Percentiles rank a stretch among this genome's conserved stretches.
These are phyloP conservation scores for Macadamia integrifolia DNA, from an alignment of 164 flowering plant genomes.

Conservation along the genomic window DNA sequence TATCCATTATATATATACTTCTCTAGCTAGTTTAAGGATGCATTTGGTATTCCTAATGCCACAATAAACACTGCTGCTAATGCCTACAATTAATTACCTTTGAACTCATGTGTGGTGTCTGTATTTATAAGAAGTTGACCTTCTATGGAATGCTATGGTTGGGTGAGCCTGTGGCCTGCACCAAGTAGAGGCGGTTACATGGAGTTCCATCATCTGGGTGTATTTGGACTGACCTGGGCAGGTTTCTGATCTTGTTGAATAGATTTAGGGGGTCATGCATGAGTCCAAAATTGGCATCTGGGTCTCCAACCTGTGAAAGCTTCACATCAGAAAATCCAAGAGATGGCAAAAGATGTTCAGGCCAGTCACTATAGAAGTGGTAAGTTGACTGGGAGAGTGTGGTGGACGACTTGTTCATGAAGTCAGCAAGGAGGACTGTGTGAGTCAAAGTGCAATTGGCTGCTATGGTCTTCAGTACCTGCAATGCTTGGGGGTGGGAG, in stretches of 20 bases:
- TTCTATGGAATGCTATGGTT: slow-evolving; percentile 23
- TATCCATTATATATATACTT: slow-evolving; percentile 1
- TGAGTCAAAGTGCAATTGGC: slow-evolving; percentile 42
- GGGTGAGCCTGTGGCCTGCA: slow-evolving; percentile 74
- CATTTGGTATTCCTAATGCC: not conserved
- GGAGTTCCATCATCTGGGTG: slow-evolving; percentile 88
- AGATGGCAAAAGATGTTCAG: slow-evolving; percentile 78
- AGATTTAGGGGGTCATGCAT: slow-evolving; percentile 69
- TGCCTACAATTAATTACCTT: slow-evolving; percentile 7
- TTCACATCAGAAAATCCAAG: slow-evolving; percentile 72
- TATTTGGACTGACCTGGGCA: slow-evolving; percentile 69
- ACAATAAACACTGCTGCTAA: slow-evolving; percentile 9
- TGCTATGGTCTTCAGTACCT: slow-evolving; percentile 64
- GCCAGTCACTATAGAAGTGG: slow-evolving; percentile 90
- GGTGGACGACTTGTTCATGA: slow-evolving; percentile 82
- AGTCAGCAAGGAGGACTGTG: slow-evolving; percentile 81
- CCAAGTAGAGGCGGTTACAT: slow-evolving; percentile 72
- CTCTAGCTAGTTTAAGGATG: not conserved
- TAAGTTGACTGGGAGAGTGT: slow-evolving; percentile 46
- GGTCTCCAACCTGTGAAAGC: slow-evolving; percentile 86
- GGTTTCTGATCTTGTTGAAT: slow-evolving; percentile 69
- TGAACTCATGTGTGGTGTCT: slow-evolving; percentile 16
- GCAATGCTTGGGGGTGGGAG: slow-evolving; percentile 54
- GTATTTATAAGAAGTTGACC: slow-evolving; percentile 5
- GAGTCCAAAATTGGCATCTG: slow-evolving; percentile 88